Base-by-base conservation (phyloP, 345 rosid species). In the Clarkia xantiana region DNA sequence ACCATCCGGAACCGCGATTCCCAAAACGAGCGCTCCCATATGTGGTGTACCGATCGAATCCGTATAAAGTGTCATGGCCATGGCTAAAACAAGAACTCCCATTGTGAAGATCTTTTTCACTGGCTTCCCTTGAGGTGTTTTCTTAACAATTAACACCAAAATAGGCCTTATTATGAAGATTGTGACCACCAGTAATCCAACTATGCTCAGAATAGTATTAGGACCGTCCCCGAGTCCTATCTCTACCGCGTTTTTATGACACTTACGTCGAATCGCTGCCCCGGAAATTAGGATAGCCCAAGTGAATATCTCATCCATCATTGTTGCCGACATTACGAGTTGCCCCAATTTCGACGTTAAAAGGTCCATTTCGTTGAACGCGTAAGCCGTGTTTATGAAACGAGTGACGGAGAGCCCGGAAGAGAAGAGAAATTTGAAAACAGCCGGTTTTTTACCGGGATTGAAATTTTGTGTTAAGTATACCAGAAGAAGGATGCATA, bases 1-100 rank as follows among this genome's bases (percentile, higher is more conserved):
- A n/a, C 75, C 79, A 0, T 58, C 44, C 0, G 71, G 75, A n/a
- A 74, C 20, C 6, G 58, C 18, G 1, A 67, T 5, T 0, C 79
- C 73, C 12, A 61, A 18, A 0, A 61, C 3, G 0, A 67, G 2
- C 18, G 51, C 52, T 8, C 75, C 75, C 0, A 42, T 17, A 2
- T 52, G 16, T n/a, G 43, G 2, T 0, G 29, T 0, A 14, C 71
- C 68, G 0, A 54, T 1, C 2, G 23, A 6, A 16, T 73, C 74
- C 11, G 42, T 18, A 0, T 51, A 0, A 14, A 39, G 0, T 10
- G 53, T 57, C 54, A 51, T 45, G 3, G 47, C 1, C 11, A 69
- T 36, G 1, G 64, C 45, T 12, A 14, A 41, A 1, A 63, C 0
- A 3, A 64, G 15, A 16, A 61, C 18, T 11, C 23, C 29, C 0